phyloP scores from a whole-genome alignment of 208 protist species.

The Leishmania aethiopica region DNA sequence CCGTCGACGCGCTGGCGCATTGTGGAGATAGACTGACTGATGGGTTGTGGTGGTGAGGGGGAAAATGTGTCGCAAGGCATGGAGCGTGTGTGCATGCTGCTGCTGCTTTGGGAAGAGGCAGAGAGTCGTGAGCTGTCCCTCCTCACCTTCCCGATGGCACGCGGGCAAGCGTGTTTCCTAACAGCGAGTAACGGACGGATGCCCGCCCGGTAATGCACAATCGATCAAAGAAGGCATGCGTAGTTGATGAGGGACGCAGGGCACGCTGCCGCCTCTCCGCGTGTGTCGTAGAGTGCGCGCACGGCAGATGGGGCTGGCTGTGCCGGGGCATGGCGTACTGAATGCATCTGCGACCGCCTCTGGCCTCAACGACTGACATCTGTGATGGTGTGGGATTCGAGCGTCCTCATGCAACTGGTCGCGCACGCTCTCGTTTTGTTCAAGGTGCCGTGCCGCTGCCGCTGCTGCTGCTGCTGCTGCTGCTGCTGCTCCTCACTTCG shows the following conservation, averaged over 20 bases:
- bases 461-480: too few species aligned
- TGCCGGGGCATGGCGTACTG: background rate
- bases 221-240: background rate
- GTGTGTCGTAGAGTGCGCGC: background rate
- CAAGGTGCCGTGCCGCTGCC: background rate
- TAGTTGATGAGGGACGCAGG: background rate
- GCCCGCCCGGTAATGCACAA: background rate
- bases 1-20: constrained; percentile 21
- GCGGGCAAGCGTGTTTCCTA: background rate
- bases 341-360: background rate
- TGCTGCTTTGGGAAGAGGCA: background rate
- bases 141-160: background rate
- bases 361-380: background rate
- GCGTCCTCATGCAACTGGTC: background rate
- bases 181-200: background rate
- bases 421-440: background rate
- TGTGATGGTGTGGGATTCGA: background rate
- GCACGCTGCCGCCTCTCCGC: background rate
- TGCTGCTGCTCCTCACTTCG: background rate
- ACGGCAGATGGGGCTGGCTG: too few species aligned
- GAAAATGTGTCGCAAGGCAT: background rate
- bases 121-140: background rate
- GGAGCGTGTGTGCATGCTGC: background rate
- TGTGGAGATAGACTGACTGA: constrained; percentile 53
- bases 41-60: background rate